Evolutionary conservation across 805 yeast genomes (phyloP).

Genomic region (Ogataea wickerhamii): DNA sequence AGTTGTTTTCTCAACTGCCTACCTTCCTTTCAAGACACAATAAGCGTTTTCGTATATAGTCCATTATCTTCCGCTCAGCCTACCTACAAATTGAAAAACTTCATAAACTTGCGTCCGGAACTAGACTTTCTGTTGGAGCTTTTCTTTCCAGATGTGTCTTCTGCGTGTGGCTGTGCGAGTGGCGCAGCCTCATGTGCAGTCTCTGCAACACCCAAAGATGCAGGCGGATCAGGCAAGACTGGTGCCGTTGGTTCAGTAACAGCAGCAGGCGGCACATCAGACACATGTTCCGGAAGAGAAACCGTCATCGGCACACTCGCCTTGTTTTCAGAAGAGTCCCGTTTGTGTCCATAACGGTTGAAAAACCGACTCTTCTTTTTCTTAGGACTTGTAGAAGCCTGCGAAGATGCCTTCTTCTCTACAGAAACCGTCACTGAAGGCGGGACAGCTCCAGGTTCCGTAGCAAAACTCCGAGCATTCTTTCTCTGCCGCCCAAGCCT

Average conservation of each 20-base stretch:
- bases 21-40: too few species aligned
- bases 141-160: slow-evolving; percentile 2
- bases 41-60: too few species aligned
- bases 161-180: too few species aligned
- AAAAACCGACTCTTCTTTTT: slow-evolving; percentile 1
- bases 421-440: slow-evolving; percentile 2
- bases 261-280: neutral
- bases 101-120: slow-evolving; percentile 24
- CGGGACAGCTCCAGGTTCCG: neutral
- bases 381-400: neutral
- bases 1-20: too few species aligned
- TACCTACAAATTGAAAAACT: slow-evolving; percentile 26
- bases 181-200: neutral
- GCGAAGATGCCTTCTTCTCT: neutral
- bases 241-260: neutral
- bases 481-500: slow-evolving; percentile 25
- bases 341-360: neutral
- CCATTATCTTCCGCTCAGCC: neutral
- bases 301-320: neutral
- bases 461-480: slow-evolving; percentile 18
- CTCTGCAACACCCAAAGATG: neutral
- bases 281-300: neutral
- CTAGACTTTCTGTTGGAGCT: slow-evolving; percentile 5
- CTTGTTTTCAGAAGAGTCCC: neutral
- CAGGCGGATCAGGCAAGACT: too few species aligned